phyloP scores from a whole-genome alignment of 208 protist genomes.

The Plasmodiophora brassicae region DNA sequence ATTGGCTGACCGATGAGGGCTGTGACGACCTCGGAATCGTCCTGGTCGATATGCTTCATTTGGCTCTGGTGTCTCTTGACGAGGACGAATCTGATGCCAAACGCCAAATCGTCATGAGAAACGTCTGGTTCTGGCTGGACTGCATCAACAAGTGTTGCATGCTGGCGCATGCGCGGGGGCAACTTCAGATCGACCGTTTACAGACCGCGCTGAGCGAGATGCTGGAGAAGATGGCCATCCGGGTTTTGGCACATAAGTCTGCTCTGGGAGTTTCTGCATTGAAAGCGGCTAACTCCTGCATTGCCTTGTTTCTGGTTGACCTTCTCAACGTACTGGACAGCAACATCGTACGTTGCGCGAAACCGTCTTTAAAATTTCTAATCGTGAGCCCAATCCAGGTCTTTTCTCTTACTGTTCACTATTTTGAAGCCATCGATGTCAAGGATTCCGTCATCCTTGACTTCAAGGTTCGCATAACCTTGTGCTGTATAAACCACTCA shows the following conservation, averaged over 20 bases:
- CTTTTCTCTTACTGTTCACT: background rate
- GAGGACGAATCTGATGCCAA: background rate
- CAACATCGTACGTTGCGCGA: background rate
- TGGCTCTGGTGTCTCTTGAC: background rate
- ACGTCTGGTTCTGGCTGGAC: constrained; percentile 25
- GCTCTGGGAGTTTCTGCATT: constrained; percentile 13
- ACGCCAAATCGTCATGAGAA: background rate
- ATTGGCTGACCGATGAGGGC: background rate
- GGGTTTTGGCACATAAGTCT: background rate
- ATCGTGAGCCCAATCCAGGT: background rate
- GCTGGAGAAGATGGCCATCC: background rate
- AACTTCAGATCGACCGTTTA: background rate
- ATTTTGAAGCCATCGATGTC: background rate
- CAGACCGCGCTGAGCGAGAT: background rate
- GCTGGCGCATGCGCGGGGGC: background rate
- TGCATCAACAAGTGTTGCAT: background rate
- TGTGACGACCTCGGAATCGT: background rate
- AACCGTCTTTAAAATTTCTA: background rate
- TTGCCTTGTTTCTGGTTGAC: background rate
- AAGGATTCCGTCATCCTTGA: background rate
- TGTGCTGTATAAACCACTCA: too few relatives aligned
- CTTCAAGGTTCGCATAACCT: too few relatives aligned
- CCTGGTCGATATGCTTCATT: background rate
- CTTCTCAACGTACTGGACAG: background rate
- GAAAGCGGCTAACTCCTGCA: background rate